These are phyloP conservation scores for Vaccinium macrocarpon DNA, from an alignment of 148 eudicot species.

Conservation along the genomic window DNA sequence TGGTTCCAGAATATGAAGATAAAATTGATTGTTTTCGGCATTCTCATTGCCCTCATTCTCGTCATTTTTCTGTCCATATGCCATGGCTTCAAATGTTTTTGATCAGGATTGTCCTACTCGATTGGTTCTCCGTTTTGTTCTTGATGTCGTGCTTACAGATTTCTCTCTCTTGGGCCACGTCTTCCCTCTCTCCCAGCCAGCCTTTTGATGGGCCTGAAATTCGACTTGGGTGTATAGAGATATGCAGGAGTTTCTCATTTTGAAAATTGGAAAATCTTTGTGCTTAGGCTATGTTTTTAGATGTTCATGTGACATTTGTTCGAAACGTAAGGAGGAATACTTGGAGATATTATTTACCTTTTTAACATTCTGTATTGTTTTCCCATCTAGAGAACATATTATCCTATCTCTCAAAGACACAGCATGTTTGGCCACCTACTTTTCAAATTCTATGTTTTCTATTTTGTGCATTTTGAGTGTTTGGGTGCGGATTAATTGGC, in stretches of 20 bases:
- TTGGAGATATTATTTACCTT: not conserved
- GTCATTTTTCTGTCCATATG: constrained; percentile 38
- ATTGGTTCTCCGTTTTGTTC: not conserved
- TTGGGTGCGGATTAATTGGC: no score
- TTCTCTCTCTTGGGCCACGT: not conserved
- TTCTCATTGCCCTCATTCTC: constrained; percentile 26
- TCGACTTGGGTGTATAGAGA: constrained; percentile 6
- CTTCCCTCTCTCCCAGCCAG: constrained; percentile 6
- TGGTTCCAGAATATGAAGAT: constrained; percentile 50
- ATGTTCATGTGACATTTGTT: not conserved
- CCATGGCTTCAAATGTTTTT: constrained; percentile 28
- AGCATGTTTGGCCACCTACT: no score
- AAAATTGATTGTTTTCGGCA: constrained; percentile 33
- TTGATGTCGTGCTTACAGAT: not conserved
- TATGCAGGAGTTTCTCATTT: constrained; percentile 12
- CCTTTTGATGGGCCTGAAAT: constrained; percentile 10
- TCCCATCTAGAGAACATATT: not conserved
- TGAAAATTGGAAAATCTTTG: not conserved
- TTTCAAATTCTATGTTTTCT: no score
- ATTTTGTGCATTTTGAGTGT: no score
- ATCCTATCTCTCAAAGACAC: not conserved
- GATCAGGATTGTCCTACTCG: not conserved
- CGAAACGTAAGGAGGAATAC: not conserved
- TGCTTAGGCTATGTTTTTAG: not conserved
- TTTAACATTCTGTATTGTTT: not conserved